Base-by-base conservation (phyloP, 345 rosid species). In the Euphorbia peplus region DNA sequence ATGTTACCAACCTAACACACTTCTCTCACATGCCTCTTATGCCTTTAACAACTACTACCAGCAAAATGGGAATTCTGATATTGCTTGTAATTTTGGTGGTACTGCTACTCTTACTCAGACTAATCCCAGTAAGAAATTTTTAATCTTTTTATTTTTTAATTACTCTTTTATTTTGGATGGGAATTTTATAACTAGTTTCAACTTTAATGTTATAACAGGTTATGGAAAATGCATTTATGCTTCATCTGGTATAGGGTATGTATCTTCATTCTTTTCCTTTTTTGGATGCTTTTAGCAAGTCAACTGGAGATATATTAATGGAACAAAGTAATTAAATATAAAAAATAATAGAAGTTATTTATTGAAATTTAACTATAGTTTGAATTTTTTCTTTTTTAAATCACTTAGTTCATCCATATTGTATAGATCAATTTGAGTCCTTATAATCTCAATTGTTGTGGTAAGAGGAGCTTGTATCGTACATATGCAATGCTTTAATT, bases 21-120 rank as follows among this genome's bases (percentile, higher is more conserved):
- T 76, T 1, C 69, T 76, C 1, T 71, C 75, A 39, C 79, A 76
- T 56, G 79, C 79, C 22, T 76, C 79, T 5, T 76, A 21, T 48
- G 79, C 75, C 4, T 76, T 76, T 69, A 76, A 76, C 64, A 47
- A 55, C 35, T 76, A 76, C 29, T 76, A 76, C 71, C 79, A 76
- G 44, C 60, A 66, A 41, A 76, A 76, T 76, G 79, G 75, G 11
- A 76, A 76, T 37, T 76, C 79, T 71, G 75, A 76, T 55, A 67
- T 76, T 37, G 79, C 79, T 41, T 76, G 79, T 65, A 76, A 76
- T 37, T 76, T 76, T 54, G 79, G 79, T 19, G 79, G 79, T 25
- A 71, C 79, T 37, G 79, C 75, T 3, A 11, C 47, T 25, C 4
- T 76, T 10, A 67, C 75, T 2, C 60, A 54, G 4, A 54, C 1